Base-by-base conservation (phyloP, 176 grass and related monocot genomes). In the Eragrostis curvula region DNA sequence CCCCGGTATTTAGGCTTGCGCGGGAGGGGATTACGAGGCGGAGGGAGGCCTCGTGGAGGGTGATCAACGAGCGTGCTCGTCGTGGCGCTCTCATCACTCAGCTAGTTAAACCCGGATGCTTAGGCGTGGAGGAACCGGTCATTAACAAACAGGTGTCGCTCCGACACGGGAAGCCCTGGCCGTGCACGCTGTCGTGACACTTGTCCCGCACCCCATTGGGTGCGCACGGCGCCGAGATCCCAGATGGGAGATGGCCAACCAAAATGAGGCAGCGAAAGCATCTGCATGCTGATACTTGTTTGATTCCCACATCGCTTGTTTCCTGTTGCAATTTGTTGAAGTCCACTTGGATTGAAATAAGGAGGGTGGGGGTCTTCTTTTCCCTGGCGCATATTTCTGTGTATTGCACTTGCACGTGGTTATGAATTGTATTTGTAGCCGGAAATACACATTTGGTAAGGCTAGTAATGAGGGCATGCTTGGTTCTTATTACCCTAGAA, bases 121-220 rank as follows among this genome's bases (percentile, higher is more conserved):
- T 68, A 68, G 77, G 14, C 42, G 15, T 29, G 20, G 40, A 60
- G 52, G 71, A n/a, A 66, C 17, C n/a, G 66, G 58, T 15, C 69
- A 84, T 89, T 89, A 89, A 90, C 72, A 82, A 90, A 44, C 79
- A 82, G 83, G 88, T 86, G 73, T 86, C 83, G 67, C 42, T 79
- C 73, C 79, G 83, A 86, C 83, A 90, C 7, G 13, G 52, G 24
- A 49, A 57, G 53, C 58, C 44, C 83, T 68, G 79, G 88, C 66
- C 66, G 67, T 71, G 79, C 79, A 81, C 79, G 3, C 36, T 71
- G 79, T 86, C 88, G 88, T 86, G 88, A 86, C 88, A 90, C 88
- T 88, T 84, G 89, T 68, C 61, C 64, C 41, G 24, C 0, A 42
- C 2, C n/a, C n/a, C n/a, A n/a, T 83, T 79, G 74, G 74, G 71